phyloP scores from a whole-genome alignment of 169 alveolate species.

The Neospora caninum region DNA sequence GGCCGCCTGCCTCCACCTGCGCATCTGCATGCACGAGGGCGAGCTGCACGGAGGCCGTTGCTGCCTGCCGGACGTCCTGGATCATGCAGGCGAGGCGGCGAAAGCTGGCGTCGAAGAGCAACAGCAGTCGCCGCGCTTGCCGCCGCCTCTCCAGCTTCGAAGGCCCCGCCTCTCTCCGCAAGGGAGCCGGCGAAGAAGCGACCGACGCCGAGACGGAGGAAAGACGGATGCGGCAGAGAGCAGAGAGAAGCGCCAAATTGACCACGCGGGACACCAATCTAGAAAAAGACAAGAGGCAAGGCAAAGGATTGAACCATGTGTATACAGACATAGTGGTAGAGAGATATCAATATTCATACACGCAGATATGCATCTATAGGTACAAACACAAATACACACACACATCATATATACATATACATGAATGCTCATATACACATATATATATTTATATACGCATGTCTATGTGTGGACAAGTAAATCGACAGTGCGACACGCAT shows the following conservation, averaged over 20 bases:
- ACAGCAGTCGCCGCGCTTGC: not conserved
- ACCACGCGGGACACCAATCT: not conserved
- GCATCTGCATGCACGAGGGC: not conserved
- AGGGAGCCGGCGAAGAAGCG: not conserved
- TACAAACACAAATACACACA: too few species aligned
- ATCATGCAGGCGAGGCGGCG: not conserved
- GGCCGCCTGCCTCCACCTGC: not conserved
- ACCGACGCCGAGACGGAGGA: too few species aligned
- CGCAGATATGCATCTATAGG: too few species aligned
- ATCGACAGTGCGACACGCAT: not conserved
- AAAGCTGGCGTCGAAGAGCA: not conserved
- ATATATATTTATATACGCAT: not conserved
- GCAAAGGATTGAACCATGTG: too few species aligned
- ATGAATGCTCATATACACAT: too few species aligned
- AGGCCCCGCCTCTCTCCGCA: not conserved
- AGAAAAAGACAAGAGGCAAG: too few species aligned
- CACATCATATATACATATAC: too few species aligned
- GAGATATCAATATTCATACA: too few species aligned
- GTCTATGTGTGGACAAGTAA: not conserved
- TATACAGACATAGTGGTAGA: too few species aligned
- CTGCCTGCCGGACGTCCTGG: not conserved
- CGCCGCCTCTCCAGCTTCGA: not conserved
- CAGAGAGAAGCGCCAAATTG: too few species aligned
- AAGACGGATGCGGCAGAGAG: too few species aligned
- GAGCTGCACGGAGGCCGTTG: not conserved